A percentile compares a stretch with the other conserved stretches of the same genome.
Conservation (phyloP, 2,329 filamentous ascomycete species). For the Talaromyces sp. region DNA sequence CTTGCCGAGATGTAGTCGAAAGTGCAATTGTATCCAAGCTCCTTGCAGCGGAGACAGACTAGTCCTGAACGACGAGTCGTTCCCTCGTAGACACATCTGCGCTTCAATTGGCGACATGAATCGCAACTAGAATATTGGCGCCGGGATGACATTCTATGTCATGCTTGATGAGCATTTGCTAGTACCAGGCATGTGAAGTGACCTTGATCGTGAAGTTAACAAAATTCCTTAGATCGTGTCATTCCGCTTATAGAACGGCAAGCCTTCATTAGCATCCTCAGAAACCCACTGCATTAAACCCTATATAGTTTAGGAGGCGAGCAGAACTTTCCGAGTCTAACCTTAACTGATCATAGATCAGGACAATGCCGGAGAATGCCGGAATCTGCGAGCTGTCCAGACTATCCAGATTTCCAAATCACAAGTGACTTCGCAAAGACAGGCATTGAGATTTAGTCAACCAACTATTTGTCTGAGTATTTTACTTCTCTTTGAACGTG, state of each 20-base stretch:
- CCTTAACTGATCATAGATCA: not conserved
- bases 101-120: constrained; percentile 2
- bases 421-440: too few relatives aligned
- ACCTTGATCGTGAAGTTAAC: not conserved
- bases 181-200: not conserved
- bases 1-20: not conserved
- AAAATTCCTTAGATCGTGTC: not conserved
- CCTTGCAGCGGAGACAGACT: not conserved
- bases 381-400: not conserved
- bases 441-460: too few relatives aligned
- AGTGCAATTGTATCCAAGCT: constrained; percentile 5
- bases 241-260: not conserved
- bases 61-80: not conserved
- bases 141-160: not conserved
- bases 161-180: not conserved
- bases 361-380: not conserved
- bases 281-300: not conserved
- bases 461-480: not conserved
- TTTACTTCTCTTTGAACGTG: not conserved
- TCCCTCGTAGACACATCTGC: constrained; percentile 1
- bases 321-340: not conserved
- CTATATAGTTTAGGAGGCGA: not conserved
- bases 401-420: not conserved
- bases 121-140: constrained; percentile 7
- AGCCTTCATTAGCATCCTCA: not conserved